Base-by-base conservation (phyloP, 2,329 filamentous ascomycete genomes). In the Aspergillus pseudonomiae region DNA sequence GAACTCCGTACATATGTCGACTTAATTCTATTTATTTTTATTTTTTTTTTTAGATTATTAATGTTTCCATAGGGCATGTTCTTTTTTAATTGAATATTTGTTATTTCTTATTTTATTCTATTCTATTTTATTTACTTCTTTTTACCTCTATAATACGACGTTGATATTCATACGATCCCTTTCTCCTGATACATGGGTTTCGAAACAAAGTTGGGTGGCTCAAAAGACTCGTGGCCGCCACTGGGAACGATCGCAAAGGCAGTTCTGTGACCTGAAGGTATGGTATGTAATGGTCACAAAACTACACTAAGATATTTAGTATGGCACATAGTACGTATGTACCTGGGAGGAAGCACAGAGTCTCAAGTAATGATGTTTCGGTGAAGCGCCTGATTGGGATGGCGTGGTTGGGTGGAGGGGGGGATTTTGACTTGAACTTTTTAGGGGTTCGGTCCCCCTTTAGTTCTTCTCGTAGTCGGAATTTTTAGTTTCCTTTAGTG, bases 191-290 rank as follows among this genome's bases (percentile, higher is more conserved):
- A 59, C 62, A 46, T 54, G 61, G 50, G 36, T 28, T 63, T 48
- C 54, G 36, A 66, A 67, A 65, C 54, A 65, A 63, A 59, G 62
- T 62, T 67, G 59, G 34, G 65, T 60, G 61, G 61, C 62, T 58
- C 60, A 58, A 57, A 58, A 68, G 63, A 69, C 66, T 70, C 68
- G 68, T 70, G 68, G 68, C 68, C 67, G 68, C 68, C 68, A 70
- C 67, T 68, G 63, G 52, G 67, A 61, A 52, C 61, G 63, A 67
- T 66, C 55, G n/a, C 30, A n/a, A 30, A 14, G 26, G 11, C 32
- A 26, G 43, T 24, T 59, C 52, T 50, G 9, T 28, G 56, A 46
- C 21, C 14, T 45, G 45, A 36, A 48, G 43, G 43, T 58, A 58
- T 39, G n/a, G 41, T n/a, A 41, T 41, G 39, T 41, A 41, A 41